These are phyloP conservation scores for Yamadazyma taylorii DNA, from an alignment of 1,139 yeast genomes.

Conservation along the genomic window DNA sequence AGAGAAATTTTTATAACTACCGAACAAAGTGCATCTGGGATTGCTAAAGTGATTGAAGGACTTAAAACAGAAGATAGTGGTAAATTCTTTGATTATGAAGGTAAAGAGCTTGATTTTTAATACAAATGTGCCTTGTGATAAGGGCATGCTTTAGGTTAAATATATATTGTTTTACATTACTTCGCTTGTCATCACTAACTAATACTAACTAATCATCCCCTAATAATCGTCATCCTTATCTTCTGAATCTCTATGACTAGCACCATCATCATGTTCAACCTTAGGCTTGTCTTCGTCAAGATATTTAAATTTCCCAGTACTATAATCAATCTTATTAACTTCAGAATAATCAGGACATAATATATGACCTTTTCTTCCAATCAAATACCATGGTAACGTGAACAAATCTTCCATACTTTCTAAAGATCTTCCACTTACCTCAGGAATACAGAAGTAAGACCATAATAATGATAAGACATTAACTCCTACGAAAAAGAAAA, in stretches of 20 bases:
- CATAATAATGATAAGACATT: slow-evolving; percentile 42
- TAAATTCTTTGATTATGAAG: too few relatives aligned
- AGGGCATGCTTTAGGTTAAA: too few relatives aligned
- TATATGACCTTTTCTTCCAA: slow-evolving; percentile 53
- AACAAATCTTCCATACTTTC: slow-evolving; percentile 60
- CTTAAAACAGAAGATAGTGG: too few relatives aligned
- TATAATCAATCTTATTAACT: slow-evolving; percentile 14
- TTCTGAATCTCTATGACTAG: slow-evolving; percentile 11
- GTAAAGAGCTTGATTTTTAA: too few relatives aligned
- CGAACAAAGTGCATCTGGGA: too few relatives aligned
- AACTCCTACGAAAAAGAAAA: slow-evolving; percentile 53
- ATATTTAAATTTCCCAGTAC: slow-evolving; percentile 12
- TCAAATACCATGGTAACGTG: slow-evolving; percentile 57
- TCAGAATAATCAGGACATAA: slow-evolving; percentile 57
- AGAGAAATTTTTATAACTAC: too few relatives aligned
- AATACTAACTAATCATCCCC: too few relatives aligned
- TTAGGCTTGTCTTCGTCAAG: slow-evolving; percentile 13
- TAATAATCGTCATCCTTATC: slow-evolving; percentile 8
- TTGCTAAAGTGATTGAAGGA: too few relatives aligned
- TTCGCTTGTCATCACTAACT: not conserved
- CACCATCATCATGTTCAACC: slow-evolving; percentile 16
- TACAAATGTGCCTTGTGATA: too few relatives aligned
- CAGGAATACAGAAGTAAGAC: slow-evolving; percentile 57
- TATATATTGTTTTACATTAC: too few relatives aligned
- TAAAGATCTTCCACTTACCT: slow-evolving; percentile 52